Percentiles rank a stretch among this genome's conserved stretches.
These are phyloP conservation scores for Aspergillus thermomutatus DNA, from an alignment of 2,329 filamentous ascomycete genomes.

Conservation along the genomic window DNA sequence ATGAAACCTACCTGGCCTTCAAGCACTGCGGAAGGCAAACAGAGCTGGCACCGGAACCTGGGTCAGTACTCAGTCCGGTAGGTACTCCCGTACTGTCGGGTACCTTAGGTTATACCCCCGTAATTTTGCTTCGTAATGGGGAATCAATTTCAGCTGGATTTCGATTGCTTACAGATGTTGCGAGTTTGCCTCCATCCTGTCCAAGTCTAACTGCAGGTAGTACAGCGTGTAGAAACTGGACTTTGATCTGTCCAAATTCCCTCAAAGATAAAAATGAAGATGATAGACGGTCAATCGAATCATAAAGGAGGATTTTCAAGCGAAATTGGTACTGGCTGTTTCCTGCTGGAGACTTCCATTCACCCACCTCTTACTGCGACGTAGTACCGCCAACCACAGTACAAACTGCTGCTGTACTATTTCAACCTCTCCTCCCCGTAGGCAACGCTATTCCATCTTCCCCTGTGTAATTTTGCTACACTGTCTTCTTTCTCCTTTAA, in stretches of 20 bases:
- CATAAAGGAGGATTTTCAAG: not conserved
- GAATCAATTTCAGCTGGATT: not conserved
- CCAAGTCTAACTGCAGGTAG: not conserved
- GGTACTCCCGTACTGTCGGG: not conserved
- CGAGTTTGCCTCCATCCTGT: not conserved
- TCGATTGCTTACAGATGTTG: not conserved
- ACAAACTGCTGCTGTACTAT: constrained; percentile 10
- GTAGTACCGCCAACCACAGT: not conserved
- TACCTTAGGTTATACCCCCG: not conserved
- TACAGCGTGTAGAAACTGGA: not conserved
- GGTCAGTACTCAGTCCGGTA: not conserved
- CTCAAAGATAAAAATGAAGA: not conserved
- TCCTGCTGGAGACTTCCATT: not conserved
- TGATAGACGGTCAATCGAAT: not conserved
- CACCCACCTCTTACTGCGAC: constrained; percentile 2
- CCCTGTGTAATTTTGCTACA: constrained; percentile 6
- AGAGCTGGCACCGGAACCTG: not conserved
- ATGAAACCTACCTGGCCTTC: not conserved
- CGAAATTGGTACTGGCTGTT: not conserved
- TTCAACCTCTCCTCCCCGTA: constrained; percentile 19
- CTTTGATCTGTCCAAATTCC: not conserved
- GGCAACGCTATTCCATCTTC: constrained; percentile 14
- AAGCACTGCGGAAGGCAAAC: not conserved
- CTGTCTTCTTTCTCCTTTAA: constrained; percentile 3
- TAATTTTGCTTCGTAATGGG: not conserved